A percentile compares a stretch with the other conserved stretches of the same genome.
Conservation (phyloP, 257 asterid species). For the Asclepias syriaca region DNA sequence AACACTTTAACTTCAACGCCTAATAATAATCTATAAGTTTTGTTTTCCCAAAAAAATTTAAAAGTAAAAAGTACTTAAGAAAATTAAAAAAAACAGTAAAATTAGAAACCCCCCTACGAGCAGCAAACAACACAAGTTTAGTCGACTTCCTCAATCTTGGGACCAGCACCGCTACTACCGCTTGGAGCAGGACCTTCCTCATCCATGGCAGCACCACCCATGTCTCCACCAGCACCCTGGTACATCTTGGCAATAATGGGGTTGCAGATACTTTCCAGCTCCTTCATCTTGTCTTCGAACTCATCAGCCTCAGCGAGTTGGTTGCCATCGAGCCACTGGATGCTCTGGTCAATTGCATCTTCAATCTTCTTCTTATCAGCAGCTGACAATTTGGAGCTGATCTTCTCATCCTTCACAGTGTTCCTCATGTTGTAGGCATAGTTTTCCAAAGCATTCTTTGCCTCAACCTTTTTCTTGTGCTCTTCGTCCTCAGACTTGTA, state of each 20-base stretch:
- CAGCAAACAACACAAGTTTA: slow-evolving; percentile 14
- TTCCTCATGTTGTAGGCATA: slow-evolving; percentile 89
- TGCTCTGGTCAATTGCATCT: slow-evolving; percentile 54
- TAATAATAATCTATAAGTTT: neutral
- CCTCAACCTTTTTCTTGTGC: slow-evolving; percentile 80
- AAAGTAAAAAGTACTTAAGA: neutral
- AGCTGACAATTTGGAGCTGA: slow-evolving; percentile 50
- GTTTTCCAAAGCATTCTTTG: slow-evolving; percentile 73
- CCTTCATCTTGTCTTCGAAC: slow-evolving; percentile 86
- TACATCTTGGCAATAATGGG: slow-evolving; percentile 83
- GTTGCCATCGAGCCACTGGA: slow-evolving; percentile 71
- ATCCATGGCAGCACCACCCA: slow-evolving; percentile 47
- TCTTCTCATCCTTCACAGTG: slow-evolving; percentile 74
- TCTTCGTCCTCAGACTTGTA: slow-evolving; percentile 85
- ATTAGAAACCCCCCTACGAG: neutral
- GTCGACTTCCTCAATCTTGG: slow-evolving; percentile 86
- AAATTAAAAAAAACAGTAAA: neutral
- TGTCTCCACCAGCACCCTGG: slow-evolving; percentile 64
- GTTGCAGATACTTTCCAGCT: slow-evolving; percentile 74
- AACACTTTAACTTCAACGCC: neutral
- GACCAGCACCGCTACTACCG: slow-evolving; percentile 55
- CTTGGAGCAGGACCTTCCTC: slow-evolving; percentile 49
- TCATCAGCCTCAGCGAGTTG: slow-evolving; percentile 72
- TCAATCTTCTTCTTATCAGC: slow-evolving; percentile 70
- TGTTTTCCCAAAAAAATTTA: too few species aligned